A percentile compares a stretch with the other conserved stretches of the same genome.
phyloP scores from a whole-genome alignment of 441 rosid species.

The Pelargonium myrrhifolium region DNA sequence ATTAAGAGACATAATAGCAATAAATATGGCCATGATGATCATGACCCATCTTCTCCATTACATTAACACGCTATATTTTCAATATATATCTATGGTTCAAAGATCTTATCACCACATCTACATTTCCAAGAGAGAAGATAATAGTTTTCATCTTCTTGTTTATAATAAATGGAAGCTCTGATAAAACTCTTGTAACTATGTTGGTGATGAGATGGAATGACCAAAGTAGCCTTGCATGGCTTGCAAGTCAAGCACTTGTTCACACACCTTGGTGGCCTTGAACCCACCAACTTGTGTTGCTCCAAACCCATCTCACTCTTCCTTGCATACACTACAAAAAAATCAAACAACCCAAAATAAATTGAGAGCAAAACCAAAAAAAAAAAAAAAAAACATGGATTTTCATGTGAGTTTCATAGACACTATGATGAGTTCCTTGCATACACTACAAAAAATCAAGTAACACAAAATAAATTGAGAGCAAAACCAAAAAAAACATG shows the following conservation, averaged over 20 bases:
- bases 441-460: too few species aligned
- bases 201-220: conserved; percentile 29
- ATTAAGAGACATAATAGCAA: too few species aligned
- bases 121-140: conserved; percentile 78
- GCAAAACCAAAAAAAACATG: too few species aligned
- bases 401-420: too few species aligned
- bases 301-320: conserved; percentile 19
- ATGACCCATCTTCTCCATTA: conserved; percentile 1
- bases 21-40: background rate
- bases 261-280: conserved; percentile 66
- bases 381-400: background rate
- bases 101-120: conserved; percentile 58
- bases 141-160: conserved; percentile 28
- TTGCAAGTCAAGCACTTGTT: conserved; percentile 61
- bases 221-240: conserved; percentile 59
- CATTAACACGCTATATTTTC: background rate
- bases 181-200: conserved; percentile 6
- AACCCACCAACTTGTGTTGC: conserved; percentile 46
- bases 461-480: too few species aligned
- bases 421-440: too few species aligned
- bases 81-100: conserved; percentile 32
- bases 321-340: background rate
- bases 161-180: background rate
- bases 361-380: background rate
- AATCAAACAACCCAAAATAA: background rate